A percentile compares a stretch with the other conserved stretches of the same genome.
Conservation (phyloP, 495 filamentous ascomycete genomes). For the Aspergillus cristatus region DNA sequence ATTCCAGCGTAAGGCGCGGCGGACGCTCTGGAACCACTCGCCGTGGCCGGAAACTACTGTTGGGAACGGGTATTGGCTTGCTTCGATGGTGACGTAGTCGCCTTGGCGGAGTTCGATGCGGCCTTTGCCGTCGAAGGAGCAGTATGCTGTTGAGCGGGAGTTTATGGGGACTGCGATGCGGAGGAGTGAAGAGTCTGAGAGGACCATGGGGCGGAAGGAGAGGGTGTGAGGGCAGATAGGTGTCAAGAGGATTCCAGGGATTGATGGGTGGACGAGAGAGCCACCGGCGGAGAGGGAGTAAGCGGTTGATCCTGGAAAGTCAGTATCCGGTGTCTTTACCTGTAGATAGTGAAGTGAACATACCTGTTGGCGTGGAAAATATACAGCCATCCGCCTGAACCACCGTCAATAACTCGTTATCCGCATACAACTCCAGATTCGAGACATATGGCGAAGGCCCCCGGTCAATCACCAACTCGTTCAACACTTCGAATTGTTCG, state of each 20-base stretch:
- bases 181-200: constrained; percentile 87
- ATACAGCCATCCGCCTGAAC: constrained; percentile 96
- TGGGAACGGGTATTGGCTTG: constrained; percentile 91
- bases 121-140: constrained; percentile 92
- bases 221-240: constrained; percentile 97
- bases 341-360: constrained; percentile 3
- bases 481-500: constrained; percentile 91
- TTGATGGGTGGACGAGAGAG: constrained; percentile 91
- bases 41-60: constrained; percentile 68
- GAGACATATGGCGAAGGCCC: constrained; percentile 94
- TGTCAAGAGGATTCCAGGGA: constrained; percentile 92
- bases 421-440: constrained; percentile 89
- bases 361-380: constrained; percentile 88
- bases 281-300: constrained; percentile 95
- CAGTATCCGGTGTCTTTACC: constrained; percentile 1
- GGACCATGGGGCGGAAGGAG: constrained; percentile 95
- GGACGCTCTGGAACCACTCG: constrained; percentile 94
- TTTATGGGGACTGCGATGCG: constrained; percentile 76
- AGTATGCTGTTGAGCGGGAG: constrained; percentile 87
- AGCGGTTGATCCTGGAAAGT: constrained; percentile 63
- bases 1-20: constrained; percentile 88
- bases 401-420: constrained; percentile 85
- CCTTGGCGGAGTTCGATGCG: constrained; percentile 84
- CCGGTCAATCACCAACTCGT: constrained; percentile 95
- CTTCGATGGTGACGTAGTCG: constrained; percentile 90